A percentile compares a stretch with the other conserved stretches of the same genome.
These are phyloP conservation scores for Lippia alba DNA, from an alignment of 305 asterid species.

Conservation along the genomic window DNA sequence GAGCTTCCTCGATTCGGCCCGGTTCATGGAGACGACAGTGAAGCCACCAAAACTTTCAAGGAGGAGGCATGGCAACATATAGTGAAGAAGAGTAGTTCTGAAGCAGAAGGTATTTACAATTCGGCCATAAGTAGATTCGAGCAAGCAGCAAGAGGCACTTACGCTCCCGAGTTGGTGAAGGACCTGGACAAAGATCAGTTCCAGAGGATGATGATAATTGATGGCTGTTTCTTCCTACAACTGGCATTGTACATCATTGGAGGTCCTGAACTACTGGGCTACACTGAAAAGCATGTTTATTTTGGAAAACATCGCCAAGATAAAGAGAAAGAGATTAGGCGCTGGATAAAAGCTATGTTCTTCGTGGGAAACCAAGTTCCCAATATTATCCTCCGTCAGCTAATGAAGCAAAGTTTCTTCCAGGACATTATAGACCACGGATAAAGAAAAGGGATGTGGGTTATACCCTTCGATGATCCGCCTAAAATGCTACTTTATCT, in stretches of 20 bases:
- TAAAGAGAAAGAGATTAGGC: no score
- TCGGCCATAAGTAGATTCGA: background rate
- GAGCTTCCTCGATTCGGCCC: conserved; percentile 4
- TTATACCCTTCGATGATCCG: background rate
- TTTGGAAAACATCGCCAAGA: background rate
- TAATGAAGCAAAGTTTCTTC: conserved; percentile 27
- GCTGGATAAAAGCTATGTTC: conserved; percentile 22
- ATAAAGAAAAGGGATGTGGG: background rate
- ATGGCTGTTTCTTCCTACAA: conserved; percentile 31
- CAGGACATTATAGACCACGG: background rate
- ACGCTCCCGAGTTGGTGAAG: background rate
- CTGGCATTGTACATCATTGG: conserved; percentile 21
- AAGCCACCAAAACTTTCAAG: background rate
- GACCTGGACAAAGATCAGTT: background rate
- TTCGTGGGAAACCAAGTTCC: background rate
- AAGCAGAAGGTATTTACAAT: background rate
- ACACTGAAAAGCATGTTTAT: background rate
- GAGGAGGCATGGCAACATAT: background rate
- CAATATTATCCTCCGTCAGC: background rate
- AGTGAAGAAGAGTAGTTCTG: no score
- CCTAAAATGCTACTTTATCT: background rate
- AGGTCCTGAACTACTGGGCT: background rate
- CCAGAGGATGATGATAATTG: background rate
- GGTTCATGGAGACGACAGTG: background rate
- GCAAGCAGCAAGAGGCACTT: background rate